Base-by-base conservation (phyloP, 306 rosid genomes). In the Dicorynia guianensis region DNA sequence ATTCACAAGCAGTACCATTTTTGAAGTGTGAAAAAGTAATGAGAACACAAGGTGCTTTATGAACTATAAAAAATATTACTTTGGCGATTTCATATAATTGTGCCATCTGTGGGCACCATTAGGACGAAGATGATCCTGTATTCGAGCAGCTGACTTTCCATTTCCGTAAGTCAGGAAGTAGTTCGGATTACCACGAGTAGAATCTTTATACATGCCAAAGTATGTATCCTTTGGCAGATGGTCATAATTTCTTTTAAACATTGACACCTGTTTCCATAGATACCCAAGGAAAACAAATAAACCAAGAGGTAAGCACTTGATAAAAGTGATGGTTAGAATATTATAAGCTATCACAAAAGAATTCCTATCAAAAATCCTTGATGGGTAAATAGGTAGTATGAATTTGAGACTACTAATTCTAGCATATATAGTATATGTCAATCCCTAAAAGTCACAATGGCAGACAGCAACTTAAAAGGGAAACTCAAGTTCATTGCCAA, bases 71-170 rank as follows among this genome's bases (percentile, higher is more conserved):
- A 55, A 50, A 47, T 63, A 46, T 5, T 92, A 95, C 98, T 86
- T 90, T 18, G 97, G 99, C 50, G 93, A 87, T 87, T 90, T 95
- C 99, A 95, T 95, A 73, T 95, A 95, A 79, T 92, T 95, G 85
- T 95, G 96, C 98, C 98, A 95, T 90, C 98, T 92, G 81, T 95
- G 98, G 58, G 98, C 97, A 77, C 98, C 98, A 69, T 95, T 95
- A 19, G 99, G 99, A 55, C 97, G 96, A 66, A 95, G 99, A 83
- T 92, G 97, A 82, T 90, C 89, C 80, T 88, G 93, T 64, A 95
- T 61, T 50, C 99, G 87, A 75, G 97, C 99, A 82, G 78, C 99
- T 42, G 99, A 79, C 89, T 95, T 95, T 83, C 99, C 99, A 80
- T 95, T 95, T 76, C 99, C 99, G 63, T 95, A 95, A 58, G 99